Evolutionary conservation across 371 early-diverging fungal species (phyloP).

Genomic region (Rhizopus sp.): DNA sequence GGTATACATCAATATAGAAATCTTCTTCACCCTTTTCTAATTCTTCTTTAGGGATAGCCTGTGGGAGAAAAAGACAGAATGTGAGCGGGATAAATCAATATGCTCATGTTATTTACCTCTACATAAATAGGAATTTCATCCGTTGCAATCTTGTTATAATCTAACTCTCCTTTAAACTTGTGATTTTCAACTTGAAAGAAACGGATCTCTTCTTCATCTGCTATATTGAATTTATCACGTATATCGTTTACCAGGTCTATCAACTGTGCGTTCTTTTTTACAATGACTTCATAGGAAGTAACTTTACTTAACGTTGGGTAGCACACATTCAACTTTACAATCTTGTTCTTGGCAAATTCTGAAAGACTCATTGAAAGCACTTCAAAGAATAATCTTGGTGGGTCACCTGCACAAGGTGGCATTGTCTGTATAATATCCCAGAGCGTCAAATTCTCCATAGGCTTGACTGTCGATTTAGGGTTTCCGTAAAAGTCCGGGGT

Average conservation of each 20-base stretch:
- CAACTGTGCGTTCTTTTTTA: slow-evolving; percentile 45
- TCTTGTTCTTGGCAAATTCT: slow-evolving; percentile 73
- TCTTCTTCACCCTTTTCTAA: slow-evolving; percentile 39
- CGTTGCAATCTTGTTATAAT: not conserved
- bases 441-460: slow-evolving; percentile 8
- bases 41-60: slow-evolving; percentile 66
- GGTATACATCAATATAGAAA: slow-evolving; percentile 58
- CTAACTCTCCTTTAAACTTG: not conserved
- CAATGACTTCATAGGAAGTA: slow-evolving; percentile 49
- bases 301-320: slow-evolving; percentile 28
- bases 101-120: slow-evolving; percentile 5
- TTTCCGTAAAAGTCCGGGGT: slow-evolving; percentile 15
- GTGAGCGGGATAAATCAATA: not conserved
- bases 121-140: slow-evolving; percentile 8
- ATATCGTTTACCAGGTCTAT: slow-evolving; percentile 47
- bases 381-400: slow-evolving; percentile 66
- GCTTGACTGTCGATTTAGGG: slow-evolving; percentile 15
- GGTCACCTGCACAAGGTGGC: not conserved
- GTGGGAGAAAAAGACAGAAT: not conserved
- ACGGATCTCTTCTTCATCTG: slow-evolving; percentile 1
- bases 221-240: not conserved
- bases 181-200: slow-evolving; percentile 2
- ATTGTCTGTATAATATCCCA: slow-evolving; percentile 14
- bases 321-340: slow-evolving; percentile 53
- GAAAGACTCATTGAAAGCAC: slow-evolving; percentile 67